phyloP scores from a whole-genome alignment of 192 early-diverging fungal genomes.

The Linnemannia hyalina region DNA sequence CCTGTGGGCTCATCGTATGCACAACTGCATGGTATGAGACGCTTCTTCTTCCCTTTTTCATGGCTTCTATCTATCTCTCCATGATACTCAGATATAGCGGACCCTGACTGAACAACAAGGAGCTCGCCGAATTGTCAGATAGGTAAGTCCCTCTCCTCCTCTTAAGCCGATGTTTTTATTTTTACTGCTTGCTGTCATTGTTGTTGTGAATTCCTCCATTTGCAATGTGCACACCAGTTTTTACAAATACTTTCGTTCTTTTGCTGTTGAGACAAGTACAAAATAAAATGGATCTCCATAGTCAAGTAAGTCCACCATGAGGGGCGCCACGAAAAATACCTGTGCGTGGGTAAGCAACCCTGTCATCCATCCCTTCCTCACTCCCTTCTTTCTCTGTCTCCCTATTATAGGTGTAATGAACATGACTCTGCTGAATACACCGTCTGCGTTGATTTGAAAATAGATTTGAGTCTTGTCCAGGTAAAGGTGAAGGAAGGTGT shows the following conservation, averaged over 20 bases:
- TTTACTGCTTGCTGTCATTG: neutral
- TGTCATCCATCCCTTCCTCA: neutral
- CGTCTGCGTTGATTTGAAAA: neutral
- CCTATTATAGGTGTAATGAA: neutral
- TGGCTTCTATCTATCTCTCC: too few species aligned
- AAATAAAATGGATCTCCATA: neutral
- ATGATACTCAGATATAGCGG: too few species aligned
- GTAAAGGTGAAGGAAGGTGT: too few species aligned
- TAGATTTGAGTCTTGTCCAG: too few species aligned
- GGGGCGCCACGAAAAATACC: too few species aligned
- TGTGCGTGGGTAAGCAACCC: neutral
- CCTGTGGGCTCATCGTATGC: too few species aligned
- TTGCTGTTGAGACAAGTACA: neutral
- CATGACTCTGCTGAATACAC: neutral
- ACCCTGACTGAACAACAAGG: neutral
- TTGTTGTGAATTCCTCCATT: neutral
- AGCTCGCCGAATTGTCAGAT: neutral
- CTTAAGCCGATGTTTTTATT: neutral
- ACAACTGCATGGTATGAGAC: too few species aligned
- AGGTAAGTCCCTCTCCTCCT: neutral
- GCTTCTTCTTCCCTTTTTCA: too few species aligned
- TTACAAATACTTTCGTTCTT: neutral
- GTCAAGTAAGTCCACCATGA: too few species aligned
- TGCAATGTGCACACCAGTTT: neutral
- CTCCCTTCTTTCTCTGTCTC: too few species aligned